Conservation (phyloP, 2,329 filamentous ascomycete genomes). For the Cladosporium sphaerospermum region DNA sequence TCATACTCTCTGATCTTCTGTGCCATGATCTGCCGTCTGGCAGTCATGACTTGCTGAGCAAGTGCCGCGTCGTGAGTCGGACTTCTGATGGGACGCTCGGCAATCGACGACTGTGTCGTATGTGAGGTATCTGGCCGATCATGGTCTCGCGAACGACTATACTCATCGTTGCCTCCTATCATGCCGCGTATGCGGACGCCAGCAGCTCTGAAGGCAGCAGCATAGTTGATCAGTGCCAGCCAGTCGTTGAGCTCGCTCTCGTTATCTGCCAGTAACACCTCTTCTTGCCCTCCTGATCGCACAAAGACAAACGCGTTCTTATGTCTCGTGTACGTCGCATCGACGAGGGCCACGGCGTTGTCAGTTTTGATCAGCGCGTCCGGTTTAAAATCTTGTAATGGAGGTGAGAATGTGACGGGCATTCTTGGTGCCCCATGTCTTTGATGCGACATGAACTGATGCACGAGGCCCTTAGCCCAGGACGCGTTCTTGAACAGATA, state of each 20-base stretch:
- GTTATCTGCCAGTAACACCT: constrained; percentile 82
- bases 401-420: constrained; percentile 84
- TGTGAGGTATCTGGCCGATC: constrained; percentile 59
- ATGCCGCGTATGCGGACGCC: constrained; percentile 87
- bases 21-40: constrained; percentile 74
- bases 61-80: constrained; percentile 53
- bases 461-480: constrained; percentile 87
- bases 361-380: constrained; percentile 91
- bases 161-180: constrained; percentile 73
- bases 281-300: constrained; percentile 77
- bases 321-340: constrained; percentile 85
- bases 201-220: constrained; percentile 85
- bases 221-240: constrained; percentile 93
- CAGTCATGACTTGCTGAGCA: constrained; percentile 76
- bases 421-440: constrained; percentile 69
- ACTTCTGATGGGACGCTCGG: constrained; percentile 62
- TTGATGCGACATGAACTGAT: constrained; percentile 77
- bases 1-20: constrained; percentile 79
- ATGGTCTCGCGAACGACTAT: constrained; percentile 51
- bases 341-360: constrained; percentile 80
- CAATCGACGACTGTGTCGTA: constrained; percentile 64
- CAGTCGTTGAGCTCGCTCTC: constrained; percentile 94
- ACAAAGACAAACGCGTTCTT: constrained; percentile 93
- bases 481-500: constrained; percentile 92
- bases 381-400: constrained; percentile 85